These are phyloP conservation scores for Lolium rigidum DNA, from an alignment of 176 grass and related monocot species.

Conservation along the genomic window DNA sequence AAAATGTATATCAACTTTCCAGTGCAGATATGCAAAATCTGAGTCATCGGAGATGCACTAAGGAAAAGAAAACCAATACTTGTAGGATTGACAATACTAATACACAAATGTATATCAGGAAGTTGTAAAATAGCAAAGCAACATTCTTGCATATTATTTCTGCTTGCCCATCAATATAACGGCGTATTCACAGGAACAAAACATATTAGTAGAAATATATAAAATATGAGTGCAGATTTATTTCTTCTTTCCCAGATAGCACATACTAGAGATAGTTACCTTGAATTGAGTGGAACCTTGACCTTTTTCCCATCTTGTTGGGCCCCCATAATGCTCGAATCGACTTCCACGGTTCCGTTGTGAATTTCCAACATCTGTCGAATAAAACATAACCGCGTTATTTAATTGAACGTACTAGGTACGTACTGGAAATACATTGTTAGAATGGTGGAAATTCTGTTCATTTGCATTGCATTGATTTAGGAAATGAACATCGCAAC, in stretches of 20 bases:
- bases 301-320: conserved; percentile 88
- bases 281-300: conserved; percentile 96
- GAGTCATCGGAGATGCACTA: conserved; percentile 12
- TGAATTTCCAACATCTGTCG: conserved; percentile 85
- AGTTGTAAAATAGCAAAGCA: conserved; percentile 2
- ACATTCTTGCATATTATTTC: background rate
- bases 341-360: conserved; percentile 94
- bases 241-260: conserved; percentile 10
- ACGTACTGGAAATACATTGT: background rate
- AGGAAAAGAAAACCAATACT: background rate
- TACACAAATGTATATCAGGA: background rate
- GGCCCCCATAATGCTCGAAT: conserved; percentile 75
- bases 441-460: conserved; percentile 9
- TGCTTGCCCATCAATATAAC: background rate
- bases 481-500: background rate
- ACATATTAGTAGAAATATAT: background rate
- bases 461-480: conserved; percentile 15
- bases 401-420: conserved; percentile 25
- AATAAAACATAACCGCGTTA: conserved; percentile 22
- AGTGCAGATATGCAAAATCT: background rate
- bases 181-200: background rate
- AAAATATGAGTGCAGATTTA: background rate
- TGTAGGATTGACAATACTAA: background rate
- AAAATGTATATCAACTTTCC: no score
- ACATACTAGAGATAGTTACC: conserved; percentile 48